Conservation (phyloP, 2,329 filamentous ascomycete genomes). For the Microdochium paspali region DNA sequence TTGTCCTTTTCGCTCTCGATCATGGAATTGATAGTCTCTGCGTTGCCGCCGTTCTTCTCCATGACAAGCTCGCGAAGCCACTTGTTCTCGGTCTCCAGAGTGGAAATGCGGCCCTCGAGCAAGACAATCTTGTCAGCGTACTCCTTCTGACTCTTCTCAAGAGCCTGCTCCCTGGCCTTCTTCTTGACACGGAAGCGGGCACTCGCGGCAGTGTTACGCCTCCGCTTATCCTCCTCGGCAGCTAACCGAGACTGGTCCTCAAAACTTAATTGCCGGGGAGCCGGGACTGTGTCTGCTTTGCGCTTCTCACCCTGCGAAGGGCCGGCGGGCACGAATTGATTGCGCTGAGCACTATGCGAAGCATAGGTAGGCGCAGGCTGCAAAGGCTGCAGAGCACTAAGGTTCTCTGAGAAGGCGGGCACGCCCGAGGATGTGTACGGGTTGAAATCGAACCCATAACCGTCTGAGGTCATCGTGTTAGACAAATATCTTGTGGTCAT, state of each 20-base stretch:
- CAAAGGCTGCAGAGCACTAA: constrained; percentile 36
- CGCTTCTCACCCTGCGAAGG: constrained; percentile 30
- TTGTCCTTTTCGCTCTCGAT: constrained; percentile 38
- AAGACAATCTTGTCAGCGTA: constrained; percentile 69
- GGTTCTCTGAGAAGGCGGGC: constrained; percentile 31
- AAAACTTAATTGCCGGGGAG: constrained; percentile 40
- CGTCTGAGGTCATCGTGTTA: constrained; percentile 45
- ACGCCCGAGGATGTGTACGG: constrained; percentile 40
- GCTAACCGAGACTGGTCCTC: constrained; percentile 65
- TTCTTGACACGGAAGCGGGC: constrained; percentile 91
- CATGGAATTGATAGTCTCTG: constrained; percentile 38
- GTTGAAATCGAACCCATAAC: constrained; percentile 47
- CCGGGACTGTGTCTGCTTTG: constrained; percentile 30
- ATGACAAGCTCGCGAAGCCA: constrained; percentile 56
- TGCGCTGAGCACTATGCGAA: constrained; percentile 24
- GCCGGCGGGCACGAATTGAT: constrained; percentile 18
- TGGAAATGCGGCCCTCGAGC: constrained; percentile 62
- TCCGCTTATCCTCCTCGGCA: constrained; percentile 83
- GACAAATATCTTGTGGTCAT: constrained; percentile 10
- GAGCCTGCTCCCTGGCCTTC: constrained; percentile 85
- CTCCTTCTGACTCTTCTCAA: constrained; percentile 74
- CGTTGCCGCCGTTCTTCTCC: constrained; percentile 65
- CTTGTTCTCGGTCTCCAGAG: constrained; percentile 45
- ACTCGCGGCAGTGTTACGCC: constrained; percentile 80
- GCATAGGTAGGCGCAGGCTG: constrained; percentile 41